Evolutionary conservation across 495 filamentous ascomycete species (phyloP), one percentile per base, ranked within the genome.

Genomic region (Penicillium coffeae): DNA sequence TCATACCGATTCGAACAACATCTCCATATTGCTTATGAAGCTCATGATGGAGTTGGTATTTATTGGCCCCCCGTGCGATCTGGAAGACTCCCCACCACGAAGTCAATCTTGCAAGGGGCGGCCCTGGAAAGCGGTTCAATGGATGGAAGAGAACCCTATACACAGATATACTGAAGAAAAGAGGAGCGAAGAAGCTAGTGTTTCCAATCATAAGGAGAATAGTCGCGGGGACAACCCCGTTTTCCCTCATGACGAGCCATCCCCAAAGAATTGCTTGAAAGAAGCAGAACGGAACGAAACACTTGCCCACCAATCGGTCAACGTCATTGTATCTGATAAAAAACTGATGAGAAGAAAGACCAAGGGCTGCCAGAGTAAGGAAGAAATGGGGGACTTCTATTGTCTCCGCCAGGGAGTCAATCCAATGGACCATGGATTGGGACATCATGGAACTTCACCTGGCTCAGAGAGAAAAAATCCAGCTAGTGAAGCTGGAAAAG

Each of bases 281-380:
- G 6, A 13, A 44, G 2, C 32, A 16, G 20, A 32, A 44, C 1
- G 41, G 41, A 5, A 44, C 12, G 16, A 44, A 44, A 16, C n/a
- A 19, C 13, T 1, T 44, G 10, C 41, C 41, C 20, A 44, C 22
- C 15, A 44, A 34, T 8, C 41, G 13, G 25, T 44, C 41, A 15
- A 44, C 41, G n/a, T 44, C 25, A 8, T 21, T 22, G 25, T 44
- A 21, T 13, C 41, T 22, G 34, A 44, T 33, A 34, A 44, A 44
- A 16, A 44, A 44, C 13, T 20, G 13, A 44, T 44, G 41, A 44
- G 41, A 44, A 32, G 41, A 16, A 7, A 44, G 41, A 44, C 41
- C 41, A 15, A 44, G 25, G 25, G 34, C 0, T 16, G 41, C 41
- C 14, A 44, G 41, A 27, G 41, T 20, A 32, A 15, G 4, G 41